Conservation (phyloP, 495 filamentous ascomycete species). For the Penicillium soppii region DNA sequence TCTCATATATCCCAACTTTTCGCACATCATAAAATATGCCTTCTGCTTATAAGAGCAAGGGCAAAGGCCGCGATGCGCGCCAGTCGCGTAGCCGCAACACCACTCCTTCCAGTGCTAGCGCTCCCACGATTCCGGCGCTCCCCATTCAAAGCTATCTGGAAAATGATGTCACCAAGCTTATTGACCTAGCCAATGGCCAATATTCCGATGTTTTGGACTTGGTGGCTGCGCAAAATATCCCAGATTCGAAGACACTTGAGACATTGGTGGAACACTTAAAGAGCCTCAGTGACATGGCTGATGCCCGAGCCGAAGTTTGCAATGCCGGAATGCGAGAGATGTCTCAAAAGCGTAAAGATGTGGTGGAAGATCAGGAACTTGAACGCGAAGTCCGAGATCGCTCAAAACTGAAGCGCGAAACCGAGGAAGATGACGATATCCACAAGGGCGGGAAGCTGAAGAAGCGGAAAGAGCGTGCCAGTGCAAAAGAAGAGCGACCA, state of each 20-base stretch:
- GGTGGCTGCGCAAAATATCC: constrained; percentile 64
- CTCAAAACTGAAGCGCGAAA: constrained; percentile 50
- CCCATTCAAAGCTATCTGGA: constrained; percentile 57
- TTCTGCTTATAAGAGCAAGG: constrained; percentile 64
- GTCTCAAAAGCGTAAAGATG: constrained; percentile 59
- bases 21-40: constrained; percentile 36
- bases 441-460: constrained; percentile 48
- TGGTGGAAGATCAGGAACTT: constrained; percentile 52
- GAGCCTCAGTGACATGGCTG: constrained; percentile 62
- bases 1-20: not conserved
- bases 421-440: constrained; percentile 55
- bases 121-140: constrained; percentile 46
- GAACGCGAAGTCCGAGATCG: constrained; percentile 43
- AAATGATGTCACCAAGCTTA: constrained; percentile 63
- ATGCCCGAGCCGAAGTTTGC: constrained; percentile 59
- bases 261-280: constrained; percentile 66
- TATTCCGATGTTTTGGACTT: constrained; percentile 75
- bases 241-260: constrained; percentile 72
- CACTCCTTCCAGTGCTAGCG: constrained; percentile 64
- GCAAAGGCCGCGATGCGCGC: constrained; percentile 68
- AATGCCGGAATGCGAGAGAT: constrained; percentile 74
- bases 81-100: constrained; percentile 83
- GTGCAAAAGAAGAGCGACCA: constrained; percentile 55
- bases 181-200: constrained; percentile 53
- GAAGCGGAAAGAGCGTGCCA: constrained; percentile 52